These are phyloP conservation scores for Penstemon newberryi DNA, from an alignment of 257 asterid species.

Conservation along the genomic window DNA sequence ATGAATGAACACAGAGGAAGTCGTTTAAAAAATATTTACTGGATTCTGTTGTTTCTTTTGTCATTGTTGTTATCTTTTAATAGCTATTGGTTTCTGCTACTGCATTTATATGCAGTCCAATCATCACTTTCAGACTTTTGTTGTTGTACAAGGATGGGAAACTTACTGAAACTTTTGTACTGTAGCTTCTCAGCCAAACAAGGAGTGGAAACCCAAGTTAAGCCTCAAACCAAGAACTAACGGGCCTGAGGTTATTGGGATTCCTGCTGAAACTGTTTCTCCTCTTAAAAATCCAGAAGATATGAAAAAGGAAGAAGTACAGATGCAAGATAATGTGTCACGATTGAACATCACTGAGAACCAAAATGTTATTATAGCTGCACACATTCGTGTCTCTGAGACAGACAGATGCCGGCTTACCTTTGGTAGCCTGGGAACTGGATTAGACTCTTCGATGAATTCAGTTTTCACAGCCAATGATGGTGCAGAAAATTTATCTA, in stretches of 20 bases:
- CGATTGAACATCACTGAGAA: conserved; percentile 55
- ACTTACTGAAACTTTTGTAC: conserved; percentile 34
- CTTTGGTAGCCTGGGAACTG: conserved; percentile 85
- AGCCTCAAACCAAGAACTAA: conserved; percentile 52
- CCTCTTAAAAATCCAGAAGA: conserved; percentile 51
- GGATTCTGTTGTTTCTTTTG: conserved; percentile 8
- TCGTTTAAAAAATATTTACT: not conserved
- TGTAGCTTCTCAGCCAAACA: conserved; percentile 68
- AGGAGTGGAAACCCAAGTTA: conserved; percentile 96
- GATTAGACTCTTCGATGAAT: conserved; percentile 42
- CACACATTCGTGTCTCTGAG: conserved; percentile 90
- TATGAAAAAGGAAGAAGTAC: conserved; percentile 47
- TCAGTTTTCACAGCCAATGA: conserved; percentile 36
- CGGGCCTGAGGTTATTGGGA: conserved; percentile 60
- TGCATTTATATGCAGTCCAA: not conserved
- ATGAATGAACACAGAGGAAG: not conserved
- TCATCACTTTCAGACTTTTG: conserved; percentile 3
- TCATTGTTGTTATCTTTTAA: conserved; percentile 19
- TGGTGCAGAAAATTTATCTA: conserved; percentile 45
- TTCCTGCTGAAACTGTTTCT: conserved; percentile 51
- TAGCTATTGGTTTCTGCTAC: conserved; percentile 17
- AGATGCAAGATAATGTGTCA: conserved; percentile 55
- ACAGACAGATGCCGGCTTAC: conserved; percentile 74
- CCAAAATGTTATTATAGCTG: conserved; percentile 85
- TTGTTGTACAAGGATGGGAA: conserved; percentile 5